Evolutionary conservation across 108 stramenopile species (phyloP).

Genomic region (Fragilariopsis cylindrus): DNA sequence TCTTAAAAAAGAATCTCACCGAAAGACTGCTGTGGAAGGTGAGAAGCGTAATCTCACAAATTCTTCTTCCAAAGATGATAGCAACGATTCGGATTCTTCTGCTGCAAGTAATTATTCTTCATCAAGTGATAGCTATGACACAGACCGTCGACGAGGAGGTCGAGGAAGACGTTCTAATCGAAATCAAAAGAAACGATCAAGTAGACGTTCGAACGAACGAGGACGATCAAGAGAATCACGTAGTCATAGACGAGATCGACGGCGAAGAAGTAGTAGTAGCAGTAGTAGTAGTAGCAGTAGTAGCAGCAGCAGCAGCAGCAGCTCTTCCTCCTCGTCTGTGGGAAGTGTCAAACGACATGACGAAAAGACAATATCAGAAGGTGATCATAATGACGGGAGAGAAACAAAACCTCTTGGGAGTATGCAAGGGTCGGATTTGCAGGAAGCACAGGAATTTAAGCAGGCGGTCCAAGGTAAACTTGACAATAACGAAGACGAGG

Average conservation of each 20-base stretch:
- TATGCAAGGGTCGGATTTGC: constrained; percentile 22
- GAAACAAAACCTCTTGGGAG: not conserved
- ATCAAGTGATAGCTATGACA: constrained; percentile 14
- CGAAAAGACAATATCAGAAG: constrained; percentile 14
- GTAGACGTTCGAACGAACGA: constrained; percentile 3
- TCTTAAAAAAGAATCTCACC: not conserved
- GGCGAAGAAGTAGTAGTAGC: constrained; percentile 13
- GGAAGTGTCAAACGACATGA: constrained; percentile 29
- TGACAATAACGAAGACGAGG: constrained; percentile 42
- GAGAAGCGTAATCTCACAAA: constrained; percentile 15
- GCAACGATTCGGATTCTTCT: constrained; percentile 32
- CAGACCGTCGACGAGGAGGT: constrained; percentile 22
- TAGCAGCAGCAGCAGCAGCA: constrained; percentile 56
- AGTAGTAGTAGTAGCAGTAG: constrained; percentile 25
- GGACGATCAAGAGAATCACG: constrained; percentile 1
- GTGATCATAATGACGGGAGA: constrained; percentile 25
- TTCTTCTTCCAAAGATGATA: constrained; percentile 37
- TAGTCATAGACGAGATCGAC: constrained; percentile 4
- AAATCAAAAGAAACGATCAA: constrained; percentile 1
- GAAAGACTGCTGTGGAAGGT: constrained; percentile 14
- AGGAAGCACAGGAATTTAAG: constrained; percentile 77
- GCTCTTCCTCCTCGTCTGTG: constrained; percentile 68
- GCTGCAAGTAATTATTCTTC: constrained; percentile 13
- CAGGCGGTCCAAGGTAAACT: constrained; percentile 54
- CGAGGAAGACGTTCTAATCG: constrained; percentile 9